These are phyloP conservation scores for Globisporangium okanoganense DNA, from an alignment of 352 stramenopile species.

Conservation along the genomic window DNA sequence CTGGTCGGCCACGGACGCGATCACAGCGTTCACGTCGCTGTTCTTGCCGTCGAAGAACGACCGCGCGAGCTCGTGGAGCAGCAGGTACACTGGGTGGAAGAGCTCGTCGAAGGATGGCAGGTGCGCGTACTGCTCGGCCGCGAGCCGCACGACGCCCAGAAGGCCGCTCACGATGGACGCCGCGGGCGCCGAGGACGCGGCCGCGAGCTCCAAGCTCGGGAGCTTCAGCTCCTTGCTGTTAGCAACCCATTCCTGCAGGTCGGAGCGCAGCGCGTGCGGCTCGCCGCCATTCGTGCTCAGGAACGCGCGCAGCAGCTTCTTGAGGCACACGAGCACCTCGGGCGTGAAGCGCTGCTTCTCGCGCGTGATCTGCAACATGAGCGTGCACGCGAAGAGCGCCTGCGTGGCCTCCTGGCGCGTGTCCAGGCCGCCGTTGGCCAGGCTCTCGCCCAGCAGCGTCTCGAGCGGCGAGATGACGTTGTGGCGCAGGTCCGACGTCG, in stretches of 20 bases:
- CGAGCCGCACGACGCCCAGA: conserved; percentile 41
- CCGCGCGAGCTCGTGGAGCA: conserved; percentile 60
- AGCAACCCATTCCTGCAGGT: conserved; percentile 40
- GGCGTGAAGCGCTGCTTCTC: conserved; percentile 91
- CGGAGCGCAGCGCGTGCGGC: conserved; percentile 44
- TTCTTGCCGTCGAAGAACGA: conserved; percentile 23
- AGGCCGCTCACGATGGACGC: conserved; percentile 41
- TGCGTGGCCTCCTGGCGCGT: conserved; percentile 74
- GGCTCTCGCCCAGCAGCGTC: conserved; percentile 88
- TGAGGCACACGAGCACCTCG: conserved; percentile 68
- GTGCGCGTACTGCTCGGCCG: conserved; percentile 50
- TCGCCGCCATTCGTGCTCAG: conserved; percentile 16
- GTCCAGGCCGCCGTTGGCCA: conserved; percentile 72
- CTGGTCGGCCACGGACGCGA: conserved; percentile 42
- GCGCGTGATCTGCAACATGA: conserved; percentile 67
- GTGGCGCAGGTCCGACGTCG: conserved; percentile 93
- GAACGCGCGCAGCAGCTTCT: conserved; percentile 50
- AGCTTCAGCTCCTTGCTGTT: conserved; percentile 18
- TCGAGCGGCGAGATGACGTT: conserved; percentile 91
- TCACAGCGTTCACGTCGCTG: conserved; percentile 38
- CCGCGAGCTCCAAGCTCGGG: conserved; percentile 36
- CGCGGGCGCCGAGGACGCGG: conserved; percentile 38
- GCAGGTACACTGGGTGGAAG: conserved; percentile 64
- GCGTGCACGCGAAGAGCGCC: conserved; percentile 72
- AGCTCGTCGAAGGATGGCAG: conserved; percentile 75